Conservation (phyloP, 257 asterid genomes). For the Galeopsis tetrahit region DNA sequence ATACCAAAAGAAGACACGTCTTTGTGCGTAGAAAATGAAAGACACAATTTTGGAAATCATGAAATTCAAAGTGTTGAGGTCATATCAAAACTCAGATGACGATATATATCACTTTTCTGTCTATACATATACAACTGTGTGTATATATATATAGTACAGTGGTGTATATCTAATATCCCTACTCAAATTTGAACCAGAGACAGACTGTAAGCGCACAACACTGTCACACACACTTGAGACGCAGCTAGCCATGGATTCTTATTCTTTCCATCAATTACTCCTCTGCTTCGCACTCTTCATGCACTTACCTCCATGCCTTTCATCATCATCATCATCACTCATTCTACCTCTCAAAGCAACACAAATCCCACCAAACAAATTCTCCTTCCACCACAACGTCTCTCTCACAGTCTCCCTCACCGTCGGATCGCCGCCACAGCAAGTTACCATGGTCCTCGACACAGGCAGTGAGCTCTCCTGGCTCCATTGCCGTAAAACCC, state of each 20-base stretch:
- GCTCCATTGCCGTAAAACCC: constrained; percentile 65
- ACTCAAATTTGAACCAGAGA: too few relatives aligned
- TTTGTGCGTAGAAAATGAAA: too few relatives aligned
- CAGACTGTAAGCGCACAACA: too few relatives aligned
- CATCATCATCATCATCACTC: constrained; percentile 36
- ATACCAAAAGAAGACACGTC: too few relatives aligned
- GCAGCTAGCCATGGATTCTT: constrained; percentile 42
- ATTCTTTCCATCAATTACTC: constrained; percentile 20
- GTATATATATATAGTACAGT: too few relatives aligned
- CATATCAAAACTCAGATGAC: too few relatives aligned
- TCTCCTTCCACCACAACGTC: constrained; percentile 73
- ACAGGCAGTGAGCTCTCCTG: constrained; percentile 92
- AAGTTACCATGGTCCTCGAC: constrained; percentile 82
- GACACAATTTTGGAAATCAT: too few relatives aligned
- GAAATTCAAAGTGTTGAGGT: too few relatives aligned
- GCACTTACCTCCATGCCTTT: constrained; percentile 36
- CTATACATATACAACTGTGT: too few relatives aligned
- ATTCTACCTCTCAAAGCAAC: constrained; percentile 51
- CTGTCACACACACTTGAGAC: too few relatives aligned
- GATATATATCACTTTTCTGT: too few relatives aligned
- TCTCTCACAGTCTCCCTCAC: constrained; percentile 65
- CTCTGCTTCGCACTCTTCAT: constrained; percentile 29
- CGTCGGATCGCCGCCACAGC: constrained; percentile 83
- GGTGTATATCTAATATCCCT: too few relatives aligned
- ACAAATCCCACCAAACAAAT: constrained; percentile 53